Percentiles rank a stretch among this genome's conserved stretches.
Conservation (phyloP, 192 early-diverging fungal genomes). For the Radiomyces spectabilis region DNA sequence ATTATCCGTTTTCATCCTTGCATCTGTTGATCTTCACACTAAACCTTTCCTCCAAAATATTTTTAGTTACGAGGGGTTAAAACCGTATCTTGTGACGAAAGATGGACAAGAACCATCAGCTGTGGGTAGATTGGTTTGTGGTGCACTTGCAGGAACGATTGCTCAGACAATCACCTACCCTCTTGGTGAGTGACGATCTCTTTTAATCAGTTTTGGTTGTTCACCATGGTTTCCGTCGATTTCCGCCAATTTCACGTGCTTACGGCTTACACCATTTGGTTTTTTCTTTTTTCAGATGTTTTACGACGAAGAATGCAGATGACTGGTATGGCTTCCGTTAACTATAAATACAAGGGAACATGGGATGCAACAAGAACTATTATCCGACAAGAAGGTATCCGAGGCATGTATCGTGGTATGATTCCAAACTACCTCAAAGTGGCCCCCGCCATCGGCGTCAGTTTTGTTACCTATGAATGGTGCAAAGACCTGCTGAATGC, state of each 20-base stretch:
- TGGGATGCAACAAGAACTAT: constrained; percentile 53
- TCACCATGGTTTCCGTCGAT: background rate
- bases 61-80: constrained; percentile 72
- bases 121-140: constrained; percentile 57
- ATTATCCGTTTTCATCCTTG: too few relatives aligned
- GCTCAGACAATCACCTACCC: constrained; percentile 81
- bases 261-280: too few relatives aligned
- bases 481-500: constrained; percentile 60
- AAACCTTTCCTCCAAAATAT: too few relatives aligned
- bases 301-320: constrained; percentile 76
- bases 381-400: constrained; percentile 59
- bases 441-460: constrained; percentile 76
- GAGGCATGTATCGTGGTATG: constrained; percentile 69
- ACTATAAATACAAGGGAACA: constrained; percentile 66
- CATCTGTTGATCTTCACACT: too few relatives aligned
- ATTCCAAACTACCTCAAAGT: constrained; percentile 83
- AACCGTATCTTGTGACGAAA: constrained; percentile 56
- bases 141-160: constrained; percentile 71
- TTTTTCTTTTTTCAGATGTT: constrained; percentile 38
- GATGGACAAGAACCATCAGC: constrained; percentile 54
- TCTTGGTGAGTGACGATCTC: constrained; percentile 21
- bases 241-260: too few relatives aligned
- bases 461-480: constrained; percentile 76
- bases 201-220: background rate
- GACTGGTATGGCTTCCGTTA: constrained; percentile 57